Evolutionary conservation across 2,329 filamentous ascomycete species (phyloP).

Genomic region (Penicillium freii): DNA sequence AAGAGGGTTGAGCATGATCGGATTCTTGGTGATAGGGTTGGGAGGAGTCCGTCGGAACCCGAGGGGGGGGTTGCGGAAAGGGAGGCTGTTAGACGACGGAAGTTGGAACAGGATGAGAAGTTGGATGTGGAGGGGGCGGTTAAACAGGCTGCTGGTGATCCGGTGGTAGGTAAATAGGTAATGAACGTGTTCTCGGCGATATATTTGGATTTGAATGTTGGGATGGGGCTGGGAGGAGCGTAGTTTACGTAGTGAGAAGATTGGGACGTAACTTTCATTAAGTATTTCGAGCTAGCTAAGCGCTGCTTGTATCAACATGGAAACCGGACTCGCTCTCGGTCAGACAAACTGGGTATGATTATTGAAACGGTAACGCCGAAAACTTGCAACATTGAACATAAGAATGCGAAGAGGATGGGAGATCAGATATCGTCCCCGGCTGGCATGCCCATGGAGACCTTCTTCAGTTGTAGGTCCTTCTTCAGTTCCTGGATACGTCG

Average conservation of each 20-base stretch:
- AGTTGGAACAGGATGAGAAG: slow-evolving; percentile 28
- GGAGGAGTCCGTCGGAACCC: slow-evolving; percentile 18
- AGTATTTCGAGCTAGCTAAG: slow-evolving; percentile 1
- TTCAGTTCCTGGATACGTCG: slow-evolving; percentile 46
- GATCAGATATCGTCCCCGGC: slow-evolving; percentile 33
- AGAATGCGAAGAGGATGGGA: slow-evolving; percentile 30
- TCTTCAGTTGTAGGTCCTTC: slow-evolving; percentile 46
- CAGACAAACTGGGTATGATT: slow-evolving; percentile 7
- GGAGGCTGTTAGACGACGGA: slow-evolving; percentile 27
- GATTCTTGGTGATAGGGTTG: slow-evolving; percentile 29
- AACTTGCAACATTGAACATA: not conserved
- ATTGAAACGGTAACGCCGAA: slow-evolving; percentile 1
- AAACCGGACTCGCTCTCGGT: not conserved
- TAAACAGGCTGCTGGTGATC: slow-evolving; percentile 27
- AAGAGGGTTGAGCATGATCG: slow-evolving; percentile 38
- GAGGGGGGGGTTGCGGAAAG: slow-evolving; percentile 17
- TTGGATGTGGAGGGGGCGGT: slow-evolving; percentile 32
- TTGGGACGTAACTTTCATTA: slow-evolving; percentile 6
- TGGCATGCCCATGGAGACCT: slow-evolving; percentile 41
- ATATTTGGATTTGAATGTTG: not conserved
- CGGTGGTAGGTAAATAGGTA: slow-evolving; percentile 23
- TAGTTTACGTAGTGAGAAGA: too few relatives aligned
- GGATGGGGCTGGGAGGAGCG: not conserved
- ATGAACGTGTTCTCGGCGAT: not conserved
- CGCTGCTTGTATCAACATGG: slow-evolving; percentile 1